Conservation (phyloP, 768 basidiomycete species). For the Termitomyces sp. region DNA sequence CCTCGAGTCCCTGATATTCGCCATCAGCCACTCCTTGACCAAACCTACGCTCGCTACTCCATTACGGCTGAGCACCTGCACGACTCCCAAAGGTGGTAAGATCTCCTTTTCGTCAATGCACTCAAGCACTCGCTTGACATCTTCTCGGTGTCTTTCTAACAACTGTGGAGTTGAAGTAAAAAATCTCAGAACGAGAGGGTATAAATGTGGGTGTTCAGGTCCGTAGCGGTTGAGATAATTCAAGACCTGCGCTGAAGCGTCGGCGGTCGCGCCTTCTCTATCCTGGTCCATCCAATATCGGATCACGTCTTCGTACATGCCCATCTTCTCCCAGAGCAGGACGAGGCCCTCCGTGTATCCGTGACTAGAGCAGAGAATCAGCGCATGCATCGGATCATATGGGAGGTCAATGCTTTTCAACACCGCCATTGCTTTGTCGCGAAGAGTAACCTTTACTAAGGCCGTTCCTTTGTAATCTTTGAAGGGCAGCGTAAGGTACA, state of each 20-base stretch:
- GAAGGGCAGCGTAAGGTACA: constrained; percentile 70
- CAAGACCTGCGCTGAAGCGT: constrained; percentile 58
- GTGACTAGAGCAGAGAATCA: constrained; percentile 89
- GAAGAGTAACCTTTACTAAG: constrained; percentile 31
- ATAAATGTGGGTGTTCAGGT: constrained; percentile 61
- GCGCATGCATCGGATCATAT: constrained; percentile 86
- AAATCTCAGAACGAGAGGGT: constrained; percentile 85
- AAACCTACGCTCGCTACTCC: constrained; percentile 87
- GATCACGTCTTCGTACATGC: constrained; percentile 94
- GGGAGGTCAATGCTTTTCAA: constrained; percentile 59
- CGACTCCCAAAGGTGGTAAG: constrained; percentile 84
- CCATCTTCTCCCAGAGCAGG: constrained; percentile 87
- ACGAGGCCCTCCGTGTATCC: constrained; percentile 83
- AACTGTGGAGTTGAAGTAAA: constrained; percentile 79
- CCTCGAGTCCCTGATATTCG: constrained; percentile 66
- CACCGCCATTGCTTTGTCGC: constrained; percentile 69
- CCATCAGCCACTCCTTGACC: constrained; percentile 87
- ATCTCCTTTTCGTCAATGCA: constrained; percentile 77
- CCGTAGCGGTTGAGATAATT: constrained; percentile 74
- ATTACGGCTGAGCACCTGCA: constrained; percentile 86
- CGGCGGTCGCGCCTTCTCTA: constrained; percentile 27
- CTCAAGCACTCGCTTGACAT: constrained; percentile 68
- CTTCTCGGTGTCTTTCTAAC: constrained; percentile 62
- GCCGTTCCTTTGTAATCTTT: constrained; percentile 15
- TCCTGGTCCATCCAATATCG: constrained; percentile 88